Evolutionary conservation across 1,284 basidiomycete genomes (phyloP).

Genomic region (Sphagnurus paluster): DNA sequence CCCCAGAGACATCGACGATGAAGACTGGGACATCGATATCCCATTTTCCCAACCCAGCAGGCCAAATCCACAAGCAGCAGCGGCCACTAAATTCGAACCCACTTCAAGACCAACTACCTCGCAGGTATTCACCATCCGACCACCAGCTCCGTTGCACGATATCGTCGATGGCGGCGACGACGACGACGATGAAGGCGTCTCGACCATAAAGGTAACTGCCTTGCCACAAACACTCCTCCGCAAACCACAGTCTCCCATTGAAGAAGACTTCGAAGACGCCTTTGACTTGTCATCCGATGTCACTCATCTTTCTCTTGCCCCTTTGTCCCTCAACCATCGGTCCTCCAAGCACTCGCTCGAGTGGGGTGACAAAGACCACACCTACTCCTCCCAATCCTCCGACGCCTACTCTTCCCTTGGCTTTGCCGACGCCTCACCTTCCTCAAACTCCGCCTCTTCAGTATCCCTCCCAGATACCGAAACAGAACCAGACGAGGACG

Average conservation of each 20-base stretch:
- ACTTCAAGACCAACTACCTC: constrained; percentile 26
- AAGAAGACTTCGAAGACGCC: constrained; percentile 74
- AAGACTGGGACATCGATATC: constrained; percentile 80
- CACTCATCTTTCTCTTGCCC: constrained; percentile 74
- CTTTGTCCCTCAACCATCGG: constrained; percentile 67
- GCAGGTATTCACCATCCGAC: constrained; percentile 63
- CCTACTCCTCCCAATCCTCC: constrained; percentile 78
- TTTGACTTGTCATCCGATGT: constrained; percentile 77
- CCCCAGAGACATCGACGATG: constrained; percentile 58
- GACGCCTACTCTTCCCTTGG: constrained; percentile 78
- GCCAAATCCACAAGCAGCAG: constrained; percentile 44
- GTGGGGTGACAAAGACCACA: constrained; percentile 81
- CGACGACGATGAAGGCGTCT: constrained; percentile 72
- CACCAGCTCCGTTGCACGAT: constrained; percentile 46
- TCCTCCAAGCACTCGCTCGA: constrained; percentile 79
- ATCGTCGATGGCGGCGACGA: constrained; percentile 68
- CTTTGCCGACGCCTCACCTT: constrained; percentile 68
- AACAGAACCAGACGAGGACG: constrained; percentile 65
- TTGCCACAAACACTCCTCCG: constrained; percentile 41
- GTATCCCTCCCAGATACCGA: constrained; percentile 68
- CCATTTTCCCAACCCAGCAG: constrained; percentile 60
- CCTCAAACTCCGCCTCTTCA: constrained; percentile 68
- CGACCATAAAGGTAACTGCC: constrained; percentile 72
- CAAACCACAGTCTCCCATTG: constrained; percentile 40
- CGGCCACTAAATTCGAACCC: constrained; percentile 29